A percentile compares a stretch with the other conserved stretches of the same genome.
Conservation (phyloP, 73 alveolate genomes). For the Paramecium caudatum region DNA sequence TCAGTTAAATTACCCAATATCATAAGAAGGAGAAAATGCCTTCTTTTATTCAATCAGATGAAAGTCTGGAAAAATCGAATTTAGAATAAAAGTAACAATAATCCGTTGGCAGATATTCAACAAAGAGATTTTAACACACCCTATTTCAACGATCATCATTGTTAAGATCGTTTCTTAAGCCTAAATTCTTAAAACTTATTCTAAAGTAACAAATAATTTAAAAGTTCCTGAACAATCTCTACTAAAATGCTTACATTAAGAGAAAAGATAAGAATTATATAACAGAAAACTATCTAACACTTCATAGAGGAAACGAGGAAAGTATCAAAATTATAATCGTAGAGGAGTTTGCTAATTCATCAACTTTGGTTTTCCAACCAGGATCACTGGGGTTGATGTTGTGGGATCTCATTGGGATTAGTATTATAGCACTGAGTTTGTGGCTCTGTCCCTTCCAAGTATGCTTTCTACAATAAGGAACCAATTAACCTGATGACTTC, state of each 20-base stretch:
- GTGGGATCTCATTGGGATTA: conserved; percentile 21
- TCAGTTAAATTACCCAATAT: neutral
- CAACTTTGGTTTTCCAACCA: neutral
- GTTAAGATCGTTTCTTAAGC: neutral
- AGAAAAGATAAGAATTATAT: neutral
- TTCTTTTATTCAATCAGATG: conserved; percentile 20
- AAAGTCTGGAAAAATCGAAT: neutral
- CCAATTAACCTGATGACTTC: neutral
- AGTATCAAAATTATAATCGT: too few relatives aligned
- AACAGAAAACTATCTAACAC: neutral
- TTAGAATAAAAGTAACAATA: neutral
- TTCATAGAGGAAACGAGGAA: too few relatives aligned
- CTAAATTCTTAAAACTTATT: neutral
- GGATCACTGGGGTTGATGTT: neutral
- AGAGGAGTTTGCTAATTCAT: too few relatives aligned
- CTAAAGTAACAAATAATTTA: neutral
- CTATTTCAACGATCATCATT: neutral
- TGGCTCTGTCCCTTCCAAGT: conserved; percentile 35
- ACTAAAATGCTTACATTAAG: neutral
- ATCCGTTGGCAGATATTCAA: neutral
- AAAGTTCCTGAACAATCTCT: neutral
- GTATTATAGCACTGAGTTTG: neutral
- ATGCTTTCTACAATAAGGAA: neutral
- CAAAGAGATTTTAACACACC: neutral
- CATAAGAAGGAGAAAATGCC: conserved; percentile 34